phyloP scores from a whole-genome alignment of 2,329 filamentous ascomycete species.

The Aspergillus pseudoterreus region DNA sequence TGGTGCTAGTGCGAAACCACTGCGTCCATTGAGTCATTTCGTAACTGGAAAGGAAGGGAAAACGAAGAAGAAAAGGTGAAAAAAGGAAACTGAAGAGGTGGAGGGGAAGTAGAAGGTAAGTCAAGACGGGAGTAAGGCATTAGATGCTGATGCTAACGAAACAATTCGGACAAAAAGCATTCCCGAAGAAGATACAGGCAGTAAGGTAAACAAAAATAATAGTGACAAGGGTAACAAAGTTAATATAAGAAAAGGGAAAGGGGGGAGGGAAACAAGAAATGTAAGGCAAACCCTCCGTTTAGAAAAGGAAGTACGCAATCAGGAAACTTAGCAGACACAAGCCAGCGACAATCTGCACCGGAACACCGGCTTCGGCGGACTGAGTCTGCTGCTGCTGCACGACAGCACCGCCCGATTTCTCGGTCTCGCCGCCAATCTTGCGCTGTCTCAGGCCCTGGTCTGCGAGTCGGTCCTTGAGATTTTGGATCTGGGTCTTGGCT shows the following conservation, averaged over 20 bases:
- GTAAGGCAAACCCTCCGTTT: slow-evolving; percentile 24
- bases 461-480: slow-evolving; percentile 60
- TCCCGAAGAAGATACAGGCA: slow-evolving; percentile 23
- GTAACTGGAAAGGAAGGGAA: slow-evolving; percentile 12
- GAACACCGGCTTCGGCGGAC: slow-evolving; percentile 65
- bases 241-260: slow-evolving; percentile 15
- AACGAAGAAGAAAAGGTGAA: slow-evolving; percentile 13
- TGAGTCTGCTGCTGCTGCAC: slow-evolving; percentile 55
- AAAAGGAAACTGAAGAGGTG: slow-evolving; percentile 3
- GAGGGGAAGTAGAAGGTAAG: neutral
- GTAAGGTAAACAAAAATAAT: slow-evolving; percentile 13
- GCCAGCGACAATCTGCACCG: slow-evolving; percentile 77
- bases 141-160: slow-evolving; percentile 21
- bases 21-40: slow-evolving; percentile 15
- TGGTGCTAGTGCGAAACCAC: slow-evolving; percentile 4
- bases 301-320: slow-evolving; percentile 96
- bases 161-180: slow-evolving; percentile 21
- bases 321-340: slow-evolving; percentile 89
- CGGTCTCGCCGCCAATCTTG: slow-evolving; percentile 59
- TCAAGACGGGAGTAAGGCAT: neutral
- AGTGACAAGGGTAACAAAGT: slow-evolving; percentile 21
- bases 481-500: slow-evolving; percentile 69
- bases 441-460: slow-evolving; percentile 75
- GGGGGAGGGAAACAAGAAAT: slow-evolving; percentile 11
- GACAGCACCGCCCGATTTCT: slow-evolving; percentile 48